Evolutionary conservation across 176 grass and related monocot species (phyloP).

Genomic region (Triticum urartu): DNA sequence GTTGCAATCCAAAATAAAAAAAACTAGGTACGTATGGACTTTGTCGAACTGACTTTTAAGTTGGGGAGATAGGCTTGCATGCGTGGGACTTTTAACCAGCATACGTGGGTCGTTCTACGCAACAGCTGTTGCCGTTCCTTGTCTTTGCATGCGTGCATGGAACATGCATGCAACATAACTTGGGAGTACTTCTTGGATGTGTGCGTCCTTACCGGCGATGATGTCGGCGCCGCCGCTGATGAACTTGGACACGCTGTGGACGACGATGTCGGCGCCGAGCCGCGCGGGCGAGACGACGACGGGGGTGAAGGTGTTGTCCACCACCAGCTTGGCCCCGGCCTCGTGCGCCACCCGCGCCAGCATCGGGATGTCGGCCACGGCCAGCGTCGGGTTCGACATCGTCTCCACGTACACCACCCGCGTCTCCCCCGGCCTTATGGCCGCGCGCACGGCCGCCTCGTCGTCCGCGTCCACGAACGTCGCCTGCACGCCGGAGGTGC

Average conservation of each 20-base stretch:
- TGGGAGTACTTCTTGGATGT: not conserved
- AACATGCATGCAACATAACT: not conserved
- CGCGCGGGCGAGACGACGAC: constrained; percentile 75
- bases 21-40: too few relatives aligned
- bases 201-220: constrained; percentile 67
- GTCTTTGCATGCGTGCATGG: constrained; percentile 14
- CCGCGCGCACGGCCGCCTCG: constrained; percentile 64
- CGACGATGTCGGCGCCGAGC: constrained; percentile 84
- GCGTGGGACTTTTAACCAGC: too few relatives aligned
- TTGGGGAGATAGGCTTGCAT: too few relatives aligned
- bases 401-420: constrained; percentile 86
- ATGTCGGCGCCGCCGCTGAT: constrained; percentile 96
- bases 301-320: constrained; percentile 97
- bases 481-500: constrained; percentile 49
- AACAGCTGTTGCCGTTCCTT: not conserved
- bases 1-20: too few relatives aligned
- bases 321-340: constrained; percentile 74
- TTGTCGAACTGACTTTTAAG: too few relatives aligned
- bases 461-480: constrained; percentile 88
- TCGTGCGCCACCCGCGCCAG: constrained; percentile 75
- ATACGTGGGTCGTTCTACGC: not conserved
- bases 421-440: constrained; percentile 55
- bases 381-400: constrained; percentile 88
- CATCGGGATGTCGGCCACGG: constrained; percentile 75
- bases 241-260: constrained; percentile 98